phyloP scores from a whole-genome alignment of 2,329 filamentous ascomycete genomes.

The Alternaria arbusti region DNA sequence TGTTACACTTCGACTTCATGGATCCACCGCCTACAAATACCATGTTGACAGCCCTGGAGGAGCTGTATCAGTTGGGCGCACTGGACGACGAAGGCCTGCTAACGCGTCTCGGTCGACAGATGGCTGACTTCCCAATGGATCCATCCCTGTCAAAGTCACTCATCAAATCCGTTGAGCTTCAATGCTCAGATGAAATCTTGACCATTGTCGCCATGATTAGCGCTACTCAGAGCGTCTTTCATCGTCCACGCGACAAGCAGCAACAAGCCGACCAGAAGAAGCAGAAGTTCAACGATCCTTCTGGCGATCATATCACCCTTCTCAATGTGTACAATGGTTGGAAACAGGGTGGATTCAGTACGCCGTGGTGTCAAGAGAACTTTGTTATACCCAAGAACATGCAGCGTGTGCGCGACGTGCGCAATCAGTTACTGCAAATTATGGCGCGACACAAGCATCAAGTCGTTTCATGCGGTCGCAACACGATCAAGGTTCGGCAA shows the following conservation, averaged over 20 bases:
- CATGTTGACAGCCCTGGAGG: slow-evolving; percentile 94
- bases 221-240: slow-evolving; percentile 80
- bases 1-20: slow-evolving; percentile 99
- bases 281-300: slow-evolving; percentile 93
- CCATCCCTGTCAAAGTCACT: slow-evolving; percentile 89
- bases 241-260: slow-evolving; percentile 97
- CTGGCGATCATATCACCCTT: slow-evolving; percentile 91
- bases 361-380: slow-evolving; percentile 96
- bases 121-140: slow-evolving; percentile 99
- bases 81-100: slow-evolving; percentile 94
- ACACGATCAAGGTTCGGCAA: slow-evolving; percentile 86
- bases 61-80: slow-evolving; percentile 88
- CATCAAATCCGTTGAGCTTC: slow-evolving; percentile 83
- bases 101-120: slow-evolving; percentile 89
- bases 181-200: slow-evolving; percentile 92
- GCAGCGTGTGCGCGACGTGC: slow-evolving; percentile 86
- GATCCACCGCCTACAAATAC: slow-evolving; percentile 97
- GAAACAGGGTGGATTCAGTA: slow-evolving; percentile 82
- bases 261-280: slow-evolving; percentile 97
- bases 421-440: slow-evolving; percentile 89
- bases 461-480: slow-evolving; percentile 82
- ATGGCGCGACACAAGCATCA: slow-evolving; percentile 89
- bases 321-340: slow-evolving; percentile 98
- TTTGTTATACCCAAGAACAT: slow-evolving; percentile 94
- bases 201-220: slow-evolving; percentile 81